Percentiles rank a stretch among this genome's conserved stretches.
Conservation (phyloP, 2,329 filamentous ascomycete genomes). For the Cadophora sp. region DNA sequence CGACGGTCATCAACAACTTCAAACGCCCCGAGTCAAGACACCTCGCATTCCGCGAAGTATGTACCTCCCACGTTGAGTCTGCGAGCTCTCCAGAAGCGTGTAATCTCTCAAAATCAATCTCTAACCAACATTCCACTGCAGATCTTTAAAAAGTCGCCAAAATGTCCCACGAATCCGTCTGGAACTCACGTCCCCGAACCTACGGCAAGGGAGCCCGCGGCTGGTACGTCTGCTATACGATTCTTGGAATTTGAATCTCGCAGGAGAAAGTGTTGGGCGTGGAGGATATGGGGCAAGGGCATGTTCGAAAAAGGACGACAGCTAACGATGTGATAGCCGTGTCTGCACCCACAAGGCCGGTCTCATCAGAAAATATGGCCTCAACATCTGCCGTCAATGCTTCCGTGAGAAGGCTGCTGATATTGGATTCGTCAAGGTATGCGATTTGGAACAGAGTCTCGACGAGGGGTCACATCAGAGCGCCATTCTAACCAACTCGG, state of each 20-base stretch:
- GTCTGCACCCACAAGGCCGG: slow-evolving; percentile 95
- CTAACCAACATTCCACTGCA: slow-evolving; percentile 13
- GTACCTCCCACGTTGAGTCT: not conserved
- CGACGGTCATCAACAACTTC: slow-evolving; percentile 11
- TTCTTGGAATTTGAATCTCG: not conserved
- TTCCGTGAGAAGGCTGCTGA: slow-evolving; percentile 77
- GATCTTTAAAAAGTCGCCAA: slow-evolving; percentile 21
- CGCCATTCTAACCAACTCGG: slow-evolving; percentile 8
- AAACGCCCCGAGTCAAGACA: slow-evolving; percentile 10
- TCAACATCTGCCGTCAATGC: slow-evolving; percentile 86
- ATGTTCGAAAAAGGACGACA: not conserved
- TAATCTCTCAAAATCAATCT: no score
- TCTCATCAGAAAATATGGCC: slow-evolving; percentile 99
- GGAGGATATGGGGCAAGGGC: not conserved
- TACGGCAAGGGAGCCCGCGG: slow-evolving; percentile 96
- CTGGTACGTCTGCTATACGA: slow-evolving; percentile 72
- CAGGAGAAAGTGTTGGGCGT: not conserved
- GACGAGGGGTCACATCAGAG: not conserved
- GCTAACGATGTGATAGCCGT: slow-evolving; percentile 58
- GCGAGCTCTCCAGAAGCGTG: not conserved
- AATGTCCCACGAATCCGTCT: slow-evolving; percentile 95
- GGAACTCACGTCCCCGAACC: slow-evolving; percentile 96
- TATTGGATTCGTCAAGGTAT: slow-evolving; percentile 76
- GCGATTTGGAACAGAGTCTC: slow-evolving; percentile 18
- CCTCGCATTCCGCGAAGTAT: slow-evolving; percentile 14